Percentiles rank a stretch among this genome's conserved stretches.
phyloP scores from a whole-genome alignment of 1,139 yeast species.

The Ogataea hybrid region DNA sequence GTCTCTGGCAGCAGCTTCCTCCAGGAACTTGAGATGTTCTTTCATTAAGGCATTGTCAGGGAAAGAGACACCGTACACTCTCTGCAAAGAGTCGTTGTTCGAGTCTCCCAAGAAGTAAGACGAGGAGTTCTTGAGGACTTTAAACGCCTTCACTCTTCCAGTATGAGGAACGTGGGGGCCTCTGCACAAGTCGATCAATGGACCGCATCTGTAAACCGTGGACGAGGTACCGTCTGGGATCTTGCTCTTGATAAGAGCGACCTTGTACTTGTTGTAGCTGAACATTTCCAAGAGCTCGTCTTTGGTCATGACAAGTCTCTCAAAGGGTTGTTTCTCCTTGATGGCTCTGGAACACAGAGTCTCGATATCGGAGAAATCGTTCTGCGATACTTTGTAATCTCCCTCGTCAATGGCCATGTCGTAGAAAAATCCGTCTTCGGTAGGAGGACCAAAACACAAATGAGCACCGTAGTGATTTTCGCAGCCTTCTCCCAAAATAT shows the following conservation, averaged over 20 bases:
- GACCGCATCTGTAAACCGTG: constrained; percentile 98
- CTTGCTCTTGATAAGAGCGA: constrained; percentile 79
- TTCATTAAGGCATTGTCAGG: constrained; percentile 98
- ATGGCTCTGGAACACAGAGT: constrained; percentile 86
- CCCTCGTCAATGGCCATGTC: constrained; percentile 90
- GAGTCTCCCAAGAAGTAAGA: constrained; percentile 96
- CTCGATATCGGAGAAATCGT: constrained; percentile 84
- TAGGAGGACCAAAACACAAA: constrained; percentile 93
- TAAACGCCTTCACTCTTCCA: constrained; percentile 93
- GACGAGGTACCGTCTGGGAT: constrained; percentile 95
- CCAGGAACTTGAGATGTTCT: constrained; percentile 90
- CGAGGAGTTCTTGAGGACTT: constrained; percentile 91
- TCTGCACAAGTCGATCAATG: constrained; percentile 92
- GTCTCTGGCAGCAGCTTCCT: constrained; percentile 96
- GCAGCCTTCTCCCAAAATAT: constrained; percentile 96
- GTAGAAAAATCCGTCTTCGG: constrained; percentile 96
- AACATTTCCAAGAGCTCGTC: constrained; percentile 93
- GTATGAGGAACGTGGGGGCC: constrained; percentile 99
- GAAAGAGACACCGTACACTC: constrained; percentile 97
- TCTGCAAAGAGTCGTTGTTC: constrained; percentile 90
- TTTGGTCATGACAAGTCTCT: constrained; percentile 88
- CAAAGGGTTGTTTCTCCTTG: constrained; percentile 95
- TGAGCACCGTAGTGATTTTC: constrained; percentile 97
- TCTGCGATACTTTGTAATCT: constrained; percentile 71
- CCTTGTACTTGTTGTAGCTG: constrained; percentile 93